Evolutionary conservation across 169 alveolate genomes (phyloP).

Genomic region (Plasmodium adleri): DNA sequence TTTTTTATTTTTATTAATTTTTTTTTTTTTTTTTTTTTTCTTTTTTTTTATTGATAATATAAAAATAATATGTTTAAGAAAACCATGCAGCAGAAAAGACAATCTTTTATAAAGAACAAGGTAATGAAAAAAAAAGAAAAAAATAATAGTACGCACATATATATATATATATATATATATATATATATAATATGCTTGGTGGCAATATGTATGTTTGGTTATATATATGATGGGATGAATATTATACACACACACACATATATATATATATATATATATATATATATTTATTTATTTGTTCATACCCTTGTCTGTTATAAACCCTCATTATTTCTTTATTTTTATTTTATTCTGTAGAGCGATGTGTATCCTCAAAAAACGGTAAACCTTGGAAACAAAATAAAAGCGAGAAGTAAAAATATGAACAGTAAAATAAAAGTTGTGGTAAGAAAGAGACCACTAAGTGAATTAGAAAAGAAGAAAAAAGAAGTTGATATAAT

Average conservation of each 20-base stretch:
- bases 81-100: constrained; percentile 73
- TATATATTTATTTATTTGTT: neutral
- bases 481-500: constrained; percentile 94
- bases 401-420: constrained; percentile 21
- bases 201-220: neutral
- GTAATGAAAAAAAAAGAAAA: constrained; percentile 26
- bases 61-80: constrained; percentile 34
- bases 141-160: neutral
- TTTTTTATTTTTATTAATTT: too few relatives aligned
- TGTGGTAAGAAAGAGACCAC: constrained; percentile 96
- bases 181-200: neutral
- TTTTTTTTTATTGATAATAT: too few relatives aligned
- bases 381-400: constrained; percentile 49
- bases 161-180: neutral
- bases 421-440: constrained; percentile 88
- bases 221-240: neutral
- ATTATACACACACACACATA: neutral
- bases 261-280: constrained; percentile 2
- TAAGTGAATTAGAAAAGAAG: constrained; percentile 91
- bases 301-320: neutral
- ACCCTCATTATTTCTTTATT: neutral
- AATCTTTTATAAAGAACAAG: constrained; percentile 43
- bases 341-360: constrained; percentile 15
- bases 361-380: constrained; percentile 63
- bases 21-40: too few relatives aligned